phyloP scores from a whole-genome alignment of 345 rosid genomes.

The Lumnitzera littorea region DNA sequence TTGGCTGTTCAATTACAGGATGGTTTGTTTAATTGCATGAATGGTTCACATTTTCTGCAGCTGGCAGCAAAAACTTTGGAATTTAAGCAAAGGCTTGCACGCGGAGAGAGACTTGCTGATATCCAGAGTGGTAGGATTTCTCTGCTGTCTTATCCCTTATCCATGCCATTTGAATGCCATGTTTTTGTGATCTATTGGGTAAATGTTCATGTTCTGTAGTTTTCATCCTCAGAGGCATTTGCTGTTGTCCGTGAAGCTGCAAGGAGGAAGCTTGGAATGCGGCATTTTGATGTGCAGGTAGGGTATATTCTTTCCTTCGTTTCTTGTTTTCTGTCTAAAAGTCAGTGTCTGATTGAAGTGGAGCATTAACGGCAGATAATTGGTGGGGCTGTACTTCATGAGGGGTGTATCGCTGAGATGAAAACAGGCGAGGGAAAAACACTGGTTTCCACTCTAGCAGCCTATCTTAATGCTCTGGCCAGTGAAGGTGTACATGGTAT shows the following conservation, averaged over 20 bases:
- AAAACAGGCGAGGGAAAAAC: slow-evolving; percentile 98
- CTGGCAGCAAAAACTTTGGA: slow-evolving; percentile 71
- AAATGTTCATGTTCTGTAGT: background rate
- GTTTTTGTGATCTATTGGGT: slow-evolving; percentile 1
- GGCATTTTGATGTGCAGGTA: slow-evolving; percentile 99
- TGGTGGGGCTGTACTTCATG: slow-evolving; percentile 98
- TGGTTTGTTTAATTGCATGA: slow-evolving; percentile 1
- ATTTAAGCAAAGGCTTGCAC: slow-evolving; percentile 54
- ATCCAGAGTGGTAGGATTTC: slow-evolving; percentile 70
- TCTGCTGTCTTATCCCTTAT: background rate
- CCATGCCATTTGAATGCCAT: slow-evolving; percentile 3
- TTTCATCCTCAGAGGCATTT: slow-evolving; percentile 56
- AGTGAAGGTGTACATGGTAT: slow-evolving; percentile 96
- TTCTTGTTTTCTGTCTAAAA: background rate
- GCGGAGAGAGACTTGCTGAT: slow-evolving; percentile 65
- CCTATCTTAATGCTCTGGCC: slow-evolving; percentile 86
- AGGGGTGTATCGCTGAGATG: slow-evolving; percentile 97
- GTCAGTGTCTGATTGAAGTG: background rate
- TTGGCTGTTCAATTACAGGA: slow-evolving; percentile 3
- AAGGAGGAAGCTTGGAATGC: slow-evolving; percentile 94
- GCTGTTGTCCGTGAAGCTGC: slow-evolving; percentile 98
- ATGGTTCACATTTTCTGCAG: slow-evolving; percentile 19
- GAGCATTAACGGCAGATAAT: slow-evolving; percentile 43
- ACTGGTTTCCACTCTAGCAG: slow-evolving; percentile 92
- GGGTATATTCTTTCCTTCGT: slow-evolving; percentile 29